These are phyloP conservation scores for Marsdenia floribunda DNA, from an alignment of 257 asterid species.

Conservation along the genomic window DNA sequence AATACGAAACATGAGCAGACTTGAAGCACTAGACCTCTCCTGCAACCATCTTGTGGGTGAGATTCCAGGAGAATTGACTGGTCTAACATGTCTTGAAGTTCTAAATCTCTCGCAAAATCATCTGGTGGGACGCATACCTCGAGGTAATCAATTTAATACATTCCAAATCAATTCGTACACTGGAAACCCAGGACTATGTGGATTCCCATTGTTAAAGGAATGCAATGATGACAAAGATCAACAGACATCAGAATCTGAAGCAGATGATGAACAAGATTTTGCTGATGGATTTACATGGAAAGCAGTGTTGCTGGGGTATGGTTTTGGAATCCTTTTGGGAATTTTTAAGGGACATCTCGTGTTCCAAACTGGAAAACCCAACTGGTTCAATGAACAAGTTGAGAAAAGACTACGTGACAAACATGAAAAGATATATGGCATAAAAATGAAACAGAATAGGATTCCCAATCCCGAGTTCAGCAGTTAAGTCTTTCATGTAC, in stretches of 20 bases:
- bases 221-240: background rate
- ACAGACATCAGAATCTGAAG: background rate
- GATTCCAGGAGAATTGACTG: conserved; percentile 1
- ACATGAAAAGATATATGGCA: background rate
- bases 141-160: conserved; percentile 3
- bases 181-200: conserved; percentile 16
- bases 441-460: background rate
- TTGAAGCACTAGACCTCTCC: conserved; percentile 12
- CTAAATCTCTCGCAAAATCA: conserved; percentile 9
- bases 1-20: background rate
- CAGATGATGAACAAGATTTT: conserved; percentile 3
- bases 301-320: conserved; percentile 11
- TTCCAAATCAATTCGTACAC: conserved; percentile 2
- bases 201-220: conserved; percentile 6
- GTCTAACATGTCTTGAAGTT: background rate
- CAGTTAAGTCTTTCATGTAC: background rate
- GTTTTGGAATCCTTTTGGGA: background rate
- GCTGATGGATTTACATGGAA: conserved; percentile 1
- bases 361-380: background rate
- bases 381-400: background rate
- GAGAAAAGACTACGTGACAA: background rate
- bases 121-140: conserved; percentile 6
- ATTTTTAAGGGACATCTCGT: background rate
- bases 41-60: conserved; percentile 6
- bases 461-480: background rate